Percentiles rank a stretch among this genome's conserved stretches.
These are phyloP conservation scores for Acanthamoeba castellanii DNA, from an alignment of 208 protist genomes.

Conservation along the genomic window DNA sequence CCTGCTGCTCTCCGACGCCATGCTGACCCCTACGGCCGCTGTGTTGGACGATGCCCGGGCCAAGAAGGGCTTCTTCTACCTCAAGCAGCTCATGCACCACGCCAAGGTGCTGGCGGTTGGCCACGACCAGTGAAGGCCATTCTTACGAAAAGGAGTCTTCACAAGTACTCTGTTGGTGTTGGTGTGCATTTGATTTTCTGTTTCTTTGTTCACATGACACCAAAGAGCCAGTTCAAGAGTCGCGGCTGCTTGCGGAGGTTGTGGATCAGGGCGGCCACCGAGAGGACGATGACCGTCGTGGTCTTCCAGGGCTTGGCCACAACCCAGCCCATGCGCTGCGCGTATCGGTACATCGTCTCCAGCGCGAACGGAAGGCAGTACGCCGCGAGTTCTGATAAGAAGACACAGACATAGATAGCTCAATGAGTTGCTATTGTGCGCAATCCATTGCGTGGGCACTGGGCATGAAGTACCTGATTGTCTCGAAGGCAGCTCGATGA, in stretches of 20 bases:
- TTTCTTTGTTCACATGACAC: constrained; percentile 25
- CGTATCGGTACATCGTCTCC: constrained; percentile 57
- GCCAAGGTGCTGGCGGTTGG: background rate
- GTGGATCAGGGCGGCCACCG: constrained; percentile 45
- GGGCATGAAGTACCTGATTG: background rate
- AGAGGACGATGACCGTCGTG: constrained; percentile 21
- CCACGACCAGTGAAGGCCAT: background rate
- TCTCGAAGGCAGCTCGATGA: constrained; percentile 32
- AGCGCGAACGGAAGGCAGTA: constrained; percentile 61
- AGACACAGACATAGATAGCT: background rate
- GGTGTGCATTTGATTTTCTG: background rate
- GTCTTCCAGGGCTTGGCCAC: constrained; percentile 33
- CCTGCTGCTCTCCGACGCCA: background rate
- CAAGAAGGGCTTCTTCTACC: constrained; percentile 27
- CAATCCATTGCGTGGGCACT: background rate
- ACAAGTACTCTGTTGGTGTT: no score
- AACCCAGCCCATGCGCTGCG: constrained; percentile 1
- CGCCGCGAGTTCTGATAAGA: background rate
- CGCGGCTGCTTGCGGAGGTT: constrained; percentile 35
- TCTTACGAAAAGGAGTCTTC: no score
- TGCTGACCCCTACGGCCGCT: background rate
- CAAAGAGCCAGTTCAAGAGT: constrained; percentile 37
- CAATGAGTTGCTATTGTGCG: background rate
- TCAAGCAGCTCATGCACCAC: background rate
- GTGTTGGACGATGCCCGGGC: background rate